Percentiles rank a stretch among this genome's conserved stretches.
These are phyloP conservation scores for Aureobasidium sp. DNA, from an alignment of 2,329 filamentous ascomycete species.

Conservation along the genomic window DNA sequence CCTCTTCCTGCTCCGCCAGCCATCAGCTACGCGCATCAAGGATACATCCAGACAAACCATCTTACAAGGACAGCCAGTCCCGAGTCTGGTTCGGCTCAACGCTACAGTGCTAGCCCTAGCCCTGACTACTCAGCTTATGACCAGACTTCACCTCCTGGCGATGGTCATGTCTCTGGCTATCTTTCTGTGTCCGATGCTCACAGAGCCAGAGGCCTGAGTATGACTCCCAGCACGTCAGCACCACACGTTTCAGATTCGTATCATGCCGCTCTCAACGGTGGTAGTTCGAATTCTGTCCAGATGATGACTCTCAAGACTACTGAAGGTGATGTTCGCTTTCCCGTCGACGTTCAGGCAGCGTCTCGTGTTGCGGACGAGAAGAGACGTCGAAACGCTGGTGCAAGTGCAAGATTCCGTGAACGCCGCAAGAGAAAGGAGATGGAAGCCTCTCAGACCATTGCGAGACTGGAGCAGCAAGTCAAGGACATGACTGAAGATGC, in stretches of 20 bases:
- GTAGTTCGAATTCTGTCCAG: slow-evolving; percentile 40
- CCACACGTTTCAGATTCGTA: slow-evolving; percentile 15
- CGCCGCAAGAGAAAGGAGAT: slow-evolving; percentile 76
- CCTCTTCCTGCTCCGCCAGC: slow-evolving; percentile 41
- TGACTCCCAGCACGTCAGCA: slow-evolving; percentile 2
- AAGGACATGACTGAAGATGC: slow-evolving; percentile 60
- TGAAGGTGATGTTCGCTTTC: slow-evolving; percentile 49
- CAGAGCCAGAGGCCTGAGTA: slow-evolving; percentile 8
- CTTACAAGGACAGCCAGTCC: slow-evolving; percentile 32
- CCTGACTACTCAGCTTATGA: slow-evolving; percentile 42
- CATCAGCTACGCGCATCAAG: slow-evolving; percentile 29
- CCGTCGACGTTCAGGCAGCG: slow-evolving; percentile 71
- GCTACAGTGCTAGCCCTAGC: slow-evolving; percentile 36
- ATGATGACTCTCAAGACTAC: slow-evolving; percentile 47
- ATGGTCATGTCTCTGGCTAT: background rate
- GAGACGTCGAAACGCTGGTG: slow-evolving; percentile 73
- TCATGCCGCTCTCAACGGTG: slow-evolving; percentile 33
- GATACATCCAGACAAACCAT: slow-evolving; percentile 27
- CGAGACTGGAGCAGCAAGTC: slow-evolving; percentile 59
- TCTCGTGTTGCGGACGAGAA: slow-evolving; percentile 81
- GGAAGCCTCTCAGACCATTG: slow-evolving; percentile 60
- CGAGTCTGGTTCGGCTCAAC: slow-evolving; percentile 16
- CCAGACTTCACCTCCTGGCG: slow-evolving; percentile 26
- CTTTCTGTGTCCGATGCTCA: slow-evolving; percentile 8
- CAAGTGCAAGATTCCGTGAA: slow-evolving; percentile 72